Base-by-base conservation (phyloP, 2,329 filamentous ascomycete genomes). In the Cytospora piceicola region DNA sequence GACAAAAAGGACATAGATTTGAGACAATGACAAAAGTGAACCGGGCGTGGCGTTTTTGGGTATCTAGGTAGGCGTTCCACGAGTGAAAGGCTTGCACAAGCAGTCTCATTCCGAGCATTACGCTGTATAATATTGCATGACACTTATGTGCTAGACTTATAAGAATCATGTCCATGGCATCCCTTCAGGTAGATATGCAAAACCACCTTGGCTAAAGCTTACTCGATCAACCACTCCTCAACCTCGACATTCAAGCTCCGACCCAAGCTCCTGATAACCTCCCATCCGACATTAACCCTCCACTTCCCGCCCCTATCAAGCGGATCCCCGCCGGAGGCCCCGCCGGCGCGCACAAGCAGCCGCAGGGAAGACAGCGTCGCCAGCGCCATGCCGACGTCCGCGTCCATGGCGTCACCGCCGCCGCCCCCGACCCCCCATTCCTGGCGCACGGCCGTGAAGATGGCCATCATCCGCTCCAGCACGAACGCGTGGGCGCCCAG, bases 231-330 rank as follows among this genome's bases (percentile, higher is more conserved):
- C 83, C 89, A 94, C 74, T 94, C 91, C 68, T 91, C 88, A 15
- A 93, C 83, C 75, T 93, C 91, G n/a, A 95, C 83, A 2, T 90
- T 89, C 60, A 95, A 85, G 73, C 86, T 89, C 72, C 92, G 80
- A 32, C 90, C 92, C 69, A 95, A 78, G 4, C 83, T 84, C 67
- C 89, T 81, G 8, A 91, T 86, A 68, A 90, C 87, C 73, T 95
- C 92, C 90, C 90, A 94, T 1, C 88, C 87, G 65, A 92, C 88
- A 70, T 91, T 92, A 12, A 94, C 89, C 72, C 90, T 86, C 90
- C 91, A 95, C 76, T 90, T 89, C 6, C 86, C 87, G 0, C 86
- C 86, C 0, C 87, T 80, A 73, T 94, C 91, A 72, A 93, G 80
- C 30, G 83, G 78, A 76, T 94, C 91, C 12, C 81, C 79, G 30